Base-by-base conservation (phyloP, 371 early-diverging fungal species). In the Mortierella sp. region DNA sequence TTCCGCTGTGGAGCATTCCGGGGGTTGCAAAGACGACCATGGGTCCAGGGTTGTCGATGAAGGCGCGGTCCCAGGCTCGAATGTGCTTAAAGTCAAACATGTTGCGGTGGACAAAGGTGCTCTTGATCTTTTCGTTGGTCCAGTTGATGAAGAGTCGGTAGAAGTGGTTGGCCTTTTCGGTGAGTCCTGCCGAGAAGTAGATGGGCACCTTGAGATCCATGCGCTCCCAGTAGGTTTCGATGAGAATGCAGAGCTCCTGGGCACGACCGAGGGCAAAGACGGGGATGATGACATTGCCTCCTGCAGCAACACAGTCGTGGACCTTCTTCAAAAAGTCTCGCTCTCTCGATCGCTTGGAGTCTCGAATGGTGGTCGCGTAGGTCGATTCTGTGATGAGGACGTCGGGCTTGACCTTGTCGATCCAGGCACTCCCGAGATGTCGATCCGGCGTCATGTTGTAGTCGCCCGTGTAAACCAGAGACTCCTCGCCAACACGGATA, bases 391-490 rank as follows among this genome's bases (percentile, higher is more conserved):
- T 98, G 65, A 99, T 98, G 58, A 99, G 86, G 16, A 98, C 91
- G 76, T 96, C 95, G 0, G 98, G 98, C 14, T 92, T 89, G 44
- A 97, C 90, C 64, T 92, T 91, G 79, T 97, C 97, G 58, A 99
- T 96, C 94, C 95, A 97, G 1, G 99, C 99, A 11, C 94, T 90
- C 11, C 97, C 98, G 34, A 99, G 86, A 82, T 99, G 99, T 50
- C 96, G 91, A 89, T 99, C 99, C 0, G 98, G 96, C 4, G 97
- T 96, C 95, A 97, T 99, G 82, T 98, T 99, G 89, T 96, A 99
- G 86, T 99, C 99, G 37, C 99, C 99, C 6, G 99, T 99, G 85
- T 99, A 99, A 6, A 99, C 96, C 2, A 97, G 90, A 2, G 95
- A 94, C 72, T 96, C 95, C 64, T 90, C 87, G 6, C 95, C 95